A percentile compares a stretch with the other conserved stretches of the same genome.
phyloP scores from a whole-genome alignment of 1,284 basidiomycete genomes.

The Rugiboletus extremiorientalis region DNA sequence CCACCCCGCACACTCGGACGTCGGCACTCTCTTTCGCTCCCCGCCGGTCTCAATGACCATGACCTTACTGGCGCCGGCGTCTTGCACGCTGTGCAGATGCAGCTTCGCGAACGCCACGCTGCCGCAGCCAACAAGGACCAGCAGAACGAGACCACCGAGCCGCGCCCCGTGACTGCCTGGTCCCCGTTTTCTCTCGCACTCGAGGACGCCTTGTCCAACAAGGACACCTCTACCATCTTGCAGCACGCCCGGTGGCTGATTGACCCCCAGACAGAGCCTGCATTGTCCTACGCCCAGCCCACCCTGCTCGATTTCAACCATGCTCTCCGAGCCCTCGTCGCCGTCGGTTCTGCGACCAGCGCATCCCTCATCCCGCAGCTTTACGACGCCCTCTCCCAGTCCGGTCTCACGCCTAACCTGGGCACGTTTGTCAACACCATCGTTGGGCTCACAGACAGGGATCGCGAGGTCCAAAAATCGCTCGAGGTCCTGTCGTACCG shows the following conservation, averaged over 20 bases:
- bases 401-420: constrained; percentile 63
- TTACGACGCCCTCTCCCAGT: constrained; percentile 77
- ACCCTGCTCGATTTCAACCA: constrained; percentile 62
- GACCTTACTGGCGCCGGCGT: constrained; percentile 50
- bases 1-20: constrained; percentile 46
- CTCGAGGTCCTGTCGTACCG: constrained; percentile 47
- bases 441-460: constrained; percentile 67
- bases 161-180: constrained; percentile 30
- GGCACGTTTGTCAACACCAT: constrained; percentile 75
- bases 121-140: constrained; percentile 22
- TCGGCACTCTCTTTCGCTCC: constrained; percentile 57
- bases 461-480: constrained; percentile 61
- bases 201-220: constrained; percentile 20
- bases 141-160: constrained; percentile 12
- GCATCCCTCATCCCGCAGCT: constrained; percentile 63
- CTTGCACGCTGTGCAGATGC: constrained; percentile 57
- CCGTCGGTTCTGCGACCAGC: constrained; percentile 47
- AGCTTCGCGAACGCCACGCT: constrained; percentile 56
- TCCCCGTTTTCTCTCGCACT: constrained; percentile 28
- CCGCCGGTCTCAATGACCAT: constrained; percentile 28
- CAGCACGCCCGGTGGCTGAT: constrained; percentile 25
- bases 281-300: constrained; percentile 18
- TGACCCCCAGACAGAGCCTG: constrained; percentile 15
- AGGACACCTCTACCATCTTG: constrained; percentile 10
- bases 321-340: constrained; percentile 52